Percentiles rank a stretch among this genome's conserved stretches.
phyloP scores from a whole-genome alignment of 192 early-diverging fungal species.

The Dimargaris xerosporica region DNA sequence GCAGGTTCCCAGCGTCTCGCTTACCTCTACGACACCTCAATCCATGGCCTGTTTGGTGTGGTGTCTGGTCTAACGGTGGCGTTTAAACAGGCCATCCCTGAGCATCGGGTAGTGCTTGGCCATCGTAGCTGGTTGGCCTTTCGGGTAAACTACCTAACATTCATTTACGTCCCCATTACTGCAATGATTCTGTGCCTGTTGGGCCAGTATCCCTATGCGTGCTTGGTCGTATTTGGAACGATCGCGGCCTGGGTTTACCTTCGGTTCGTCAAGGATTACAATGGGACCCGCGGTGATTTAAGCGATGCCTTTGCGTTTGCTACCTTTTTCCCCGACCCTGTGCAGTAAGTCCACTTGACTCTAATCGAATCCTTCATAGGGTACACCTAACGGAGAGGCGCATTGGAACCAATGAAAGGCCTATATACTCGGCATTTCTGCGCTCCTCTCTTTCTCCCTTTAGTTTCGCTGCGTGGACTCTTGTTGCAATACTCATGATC shows the following conservation, averaged over 20 bases:
- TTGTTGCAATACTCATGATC: background rate
- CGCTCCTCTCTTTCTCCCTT: background rate
- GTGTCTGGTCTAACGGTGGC: slow-evolving; percentile 64
- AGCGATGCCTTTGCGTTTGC: slow-evolving; percentile 81
- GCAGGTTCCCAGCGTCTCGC: background rate
- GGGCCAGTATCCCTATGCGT: slow-evolving; percentile 27
- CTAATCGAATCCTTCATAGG: background rate
- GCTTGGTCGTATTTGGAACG: slow-evolving; percentile 59
- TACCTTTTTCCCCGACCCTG: slow-evolving; percentile 77
- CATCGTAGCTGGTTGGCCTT: slow-evolving; percentile 45
- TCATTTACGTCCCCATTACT: background rate
- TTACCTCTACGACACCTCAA: slow-evolving; percentile 34
- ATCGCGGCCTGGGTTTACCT: slow-evolving; percentile 66
- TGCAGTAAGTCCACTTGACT: slow-evolving; percentile 37
- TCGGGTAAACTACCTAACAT: slow-evolving; percentile 36
- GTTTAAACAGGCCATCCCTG: slow-evolving; percentile 82
- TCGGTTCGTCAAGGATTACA: slow-evolving; percentile 69
- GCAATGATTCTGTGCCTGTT: slow-evolving; percentile 18
- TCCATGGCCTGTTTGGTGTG: slow-evolving; percentile 58
- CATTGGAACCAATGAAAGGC: background rate
- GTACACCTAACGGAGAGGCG: background rate
- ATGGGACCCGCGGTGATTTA: slow-evolving; percentile 68
- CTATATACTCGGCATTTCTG: background rate
- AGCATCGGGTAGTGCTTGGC: slow-evolving; percentile 57
- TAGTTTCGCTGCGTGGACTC: background rate